Evolutionary conservation across 2,329 filamentous ascomycete genomes (phyloP).

Genomic region (Hymenoscyphus scutula): DNA sequence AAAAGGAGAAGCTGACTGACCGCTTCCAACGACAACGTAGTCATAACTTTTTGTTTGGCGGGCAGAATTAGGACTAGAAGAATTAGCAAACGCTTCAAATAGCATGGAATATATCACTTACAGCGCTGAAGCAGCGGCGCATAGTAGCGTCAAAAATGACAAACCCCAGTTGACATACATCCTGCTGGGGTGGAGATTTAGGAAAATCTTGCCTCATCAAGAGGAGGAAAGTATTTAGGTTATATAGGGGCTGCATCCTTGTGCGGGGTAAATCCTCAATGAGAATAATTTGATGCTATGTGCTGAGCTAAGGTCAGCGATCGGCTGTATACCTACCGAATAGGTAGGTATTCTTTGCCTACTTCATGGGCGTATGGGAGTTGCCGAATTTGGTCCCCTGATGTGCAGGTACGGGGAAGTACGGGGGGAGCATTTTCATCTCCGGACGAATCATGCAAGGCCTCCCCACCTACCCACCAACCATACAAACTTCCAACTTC

Average conservation of each 20-base stretch:
- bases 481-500: neutral
- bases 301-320: neutral
- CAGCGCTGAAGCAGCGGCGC: neutral
- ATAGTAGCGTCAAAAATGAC: neutral
- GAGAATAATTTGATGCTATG: neutral
- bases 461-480: no score
- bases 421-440: neutral
- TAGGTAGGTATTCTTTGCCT: neutral
- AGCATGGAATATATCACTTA: neutral
- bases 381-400: neutral
- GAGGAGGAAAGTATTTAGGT: neutral
- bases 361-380: neutral
- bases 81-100: neutral
- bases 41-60: constrained; percentile 40
- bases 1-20: no score
- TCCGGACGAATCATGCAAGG: neutral
- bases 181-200: neutral
- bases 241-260: neutral
- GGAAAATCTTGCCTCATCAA: constrained; percentile 1
- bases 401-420: neutral
- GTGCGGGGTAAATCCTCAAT: neutral
- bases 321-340: neutral
- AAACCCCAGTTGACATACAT: neutral
- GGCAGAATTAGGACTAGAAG: neutral
- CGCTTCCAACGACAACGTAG: constrained; percentile 52